These are phyloP conservation scores for Adenanthera pavonina DNA, from an alignment of 306 rosid species.

Conservation along the genomic window DNA sequence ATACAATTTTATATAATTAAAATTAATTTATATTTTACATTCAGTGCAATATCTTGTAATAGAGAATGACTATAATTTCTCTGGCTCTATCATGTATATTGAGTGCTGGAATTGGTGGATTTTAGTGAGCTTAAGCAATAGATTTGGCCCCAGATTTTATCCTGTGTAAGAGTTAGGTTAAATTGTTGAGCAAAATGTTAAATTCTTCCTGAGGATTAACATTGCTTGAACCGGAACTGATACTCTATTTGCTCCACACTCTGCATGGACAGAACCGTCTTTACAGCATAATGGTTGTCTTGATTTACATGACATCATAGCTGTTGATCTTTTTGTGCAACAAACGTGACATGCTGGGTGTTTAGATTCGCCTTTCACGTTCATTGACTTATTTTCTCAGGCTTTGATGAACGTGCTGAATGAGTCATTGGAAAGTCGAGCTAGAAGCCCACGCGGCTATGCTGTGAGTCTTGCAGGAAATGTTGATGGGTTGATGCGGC, in stretches of 20 bases:
- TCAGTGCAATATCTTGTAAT: not conserved
- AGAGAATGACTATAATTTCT: not conserved
- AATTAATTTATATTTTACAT: not conserved
- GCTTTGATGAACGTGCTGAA: conserved; percentile 42
- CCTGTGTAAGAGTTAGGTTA: not conserved
- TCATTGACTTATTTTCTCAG: conserved; percentile 48
- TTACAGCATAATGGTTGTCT: conserved; percentile 9
- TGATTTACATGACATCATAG: conserved; percentile 18
- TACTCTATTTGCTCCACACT: not conserved
- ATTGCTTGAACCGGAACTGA: conserved; percentile 16
- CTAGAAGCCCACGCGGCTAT: conserved; percentile 31
- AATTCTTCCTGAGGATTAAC: not conserved
- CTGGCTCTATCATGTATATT: not conserved
- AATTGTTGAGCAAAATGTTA: conserved; percentile 31
- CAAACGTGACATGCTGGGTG: conserved; percentile 26
- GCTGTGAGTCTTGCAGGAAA: conserved; percentile 42
- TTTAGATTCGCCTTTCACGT: conserved; percentile 6
- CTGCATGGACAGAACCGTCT: conserved; percentile 23
- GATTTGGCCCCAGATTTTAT: not conserved
- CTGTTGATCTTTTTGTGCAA: conserved; percentile 8
- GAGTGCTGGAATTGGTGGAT: conserved; percentile 8
- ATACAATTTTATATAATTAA: conserved; percentile 1
- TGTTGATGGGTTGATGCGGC: conserved; percentile 37
- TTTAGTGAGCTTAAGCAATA: not conserved
- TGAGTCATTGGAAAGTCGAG: conserved; percentile 40